These are phyloP conservation scores for Agaricus subrufescens DNA, from an alignment of 768 basidiomycete species.

Conservation along the genomic window DNA sequence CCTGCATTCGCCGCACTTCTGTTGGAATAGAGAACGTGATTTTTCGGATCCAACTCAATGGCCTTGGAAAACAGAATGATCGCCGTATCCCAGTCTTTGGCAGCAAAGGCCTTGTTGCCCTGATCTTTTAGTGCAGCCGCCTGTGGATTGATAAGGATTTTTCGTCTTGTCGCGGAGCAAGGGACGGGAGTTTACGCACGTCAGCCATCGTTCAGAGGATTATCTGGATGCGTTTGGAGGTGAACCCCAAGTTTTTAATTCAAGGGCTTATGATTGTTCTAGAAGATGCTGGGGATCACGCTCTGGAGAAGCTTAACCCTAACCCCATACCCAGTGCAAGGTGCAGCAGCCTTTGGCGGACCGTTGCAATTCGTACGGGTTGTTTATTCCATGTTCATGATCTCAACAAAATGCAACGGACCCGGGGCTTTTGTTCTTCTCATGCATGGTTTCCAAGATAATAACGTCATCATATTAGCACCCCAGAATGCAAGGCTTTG, in stretches of 20 bases:
- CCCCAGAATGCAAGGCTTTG: background rate
- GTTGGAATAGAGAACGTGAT: conserved; percentile 91
- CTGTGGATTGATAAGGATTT: conserved; percentile 15
- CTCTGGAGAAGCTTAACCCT: conserved; percentile 10
- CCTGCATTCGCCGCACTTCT: conserved; percentile 89
- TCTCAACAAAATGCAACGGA: too few species aligned
- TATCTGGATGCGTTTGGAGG: background rate
- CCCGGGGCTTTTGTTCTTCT: too few species aligned
- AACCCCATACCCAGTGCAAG: conserved; percentile 8
- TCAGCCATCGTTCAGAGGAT: conserved; percentile 29
- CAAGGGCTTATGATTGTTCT: conserved; percentile 19
- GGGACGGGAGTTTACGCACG: conserved; percentile 20
- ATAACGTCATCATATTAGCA: background rate
- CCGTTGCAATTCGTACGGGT: too few species aligned
- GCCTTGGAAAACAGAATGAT: conserved; percentile 81
- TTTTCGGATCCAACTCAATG: conserved; percentile 74
- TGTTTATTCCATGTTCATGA: too few species aligned
- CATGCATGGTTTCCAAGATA: too few species aligned
- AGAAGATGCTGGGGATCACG: conserved; percentile 29
- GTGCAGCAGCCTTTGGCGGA: background rate
- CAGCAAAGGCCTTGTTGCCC: conserved; percentile 94
- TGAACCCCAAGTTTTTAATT: background rate
- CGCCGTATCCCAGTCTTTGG: conserved; percentile 88
- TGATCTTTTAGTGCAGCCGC: conserved; percentile 75
- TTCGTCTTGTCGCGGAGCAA: background rate